Evolutionary conservation across 805 yeast species (phyloP), one percentile per base, ranked within the genome.

Genomic region (Phaffomyces thermotolerans): DNA sequence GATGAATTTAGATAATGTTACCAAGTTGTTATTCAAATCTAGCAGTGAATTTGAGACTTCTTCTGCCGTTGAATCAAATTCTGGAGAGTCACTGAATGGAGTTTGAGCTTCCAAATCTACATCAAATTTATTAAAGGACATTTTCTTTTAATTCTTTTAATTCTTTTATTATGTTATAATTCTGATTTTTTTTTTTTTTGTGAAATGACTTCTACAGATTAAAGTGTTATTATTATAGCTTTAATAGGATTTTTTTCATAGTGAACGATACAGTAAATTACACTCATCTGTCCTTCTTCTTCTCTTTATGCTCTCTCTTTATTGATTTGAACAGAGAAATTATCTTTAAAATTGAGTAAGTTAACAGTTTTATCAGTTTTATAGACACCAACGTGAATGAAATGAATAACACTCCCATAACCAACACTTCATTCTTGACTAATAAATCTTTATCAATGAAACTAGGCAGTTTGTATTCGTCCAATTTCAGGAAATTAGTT

Each of bases 11-110:
- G 69, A 65, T 34, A 79, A 56, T 2, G 75, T 69, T 41, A 75
- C 72, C 20, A 78, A 64, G 38, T 72, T 67, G 27, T 79, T 75
- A 52, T 78, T 76, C 37, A 79, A 65, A 23, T 75, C 76, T 45
- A 79, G 73, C 18, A 79, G 55, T 14, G 65, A 63, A 29, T 67
- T 67, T 2, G 79, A 67, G 20, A 76, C 58, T 9, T 57, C 53
- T 39, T 77, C 76, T 18, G 69, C 64, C 14, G 69, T 54, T 7
- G 51, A 45, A 41, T 76, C 79, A 54, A 75, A 79, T 52, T 72
- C 79, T 4, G 84, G 82, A 22, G 73, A 67, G 54, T 78, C 76
- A 29, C 59, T 58, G 50, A 54, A 73, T 9, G 58, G 57, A 1
- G 8, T 40, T 34, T 58, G 62, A 0, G 50, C 23, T 36, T 57